Evolutionary conservation across 2,329 filamentous ascomycete species (phyloP).

Genomic region (Lecanicillium sp.): DNA sequence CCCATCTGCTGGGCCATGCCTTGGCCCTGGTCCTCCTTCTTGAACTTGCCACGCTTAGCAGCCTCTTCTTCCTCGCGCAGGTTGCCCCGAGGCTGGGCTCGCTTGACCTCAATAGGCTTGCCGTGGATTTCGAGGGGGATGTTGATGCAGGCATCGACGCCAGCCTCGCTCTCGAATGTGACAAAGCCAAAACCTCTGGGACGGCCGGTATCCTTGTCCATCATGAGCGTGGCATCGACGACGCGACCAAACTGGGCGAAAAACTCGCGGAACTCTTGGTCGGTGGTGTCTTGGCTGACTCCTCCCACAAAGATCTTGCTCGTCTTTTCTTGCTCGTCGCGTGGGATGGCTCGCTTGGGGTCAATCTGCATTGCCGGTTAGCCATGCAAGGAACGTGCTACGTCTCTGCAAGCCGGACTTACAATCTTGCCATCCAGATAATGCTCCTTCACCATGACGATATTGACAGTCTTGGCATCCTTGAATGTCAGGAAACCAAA

Average conservation of each 20-base stretch:
- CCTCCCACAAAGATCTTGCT: constrained; percentile 98
- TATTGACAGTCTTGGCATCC: constrained; percentile 95
- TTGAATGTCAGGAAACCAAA: constrained; percentile 98
- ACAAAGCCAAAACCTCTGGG: constrained; percentile 96
- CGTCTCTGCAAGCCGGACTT: constrained; percentile 27
- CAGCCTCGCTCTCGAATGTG: constrained; percentile 92
- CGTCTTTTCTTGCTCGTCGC: constrained; percentile 96
- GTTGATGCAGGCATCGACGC: constrained; percentile 84
- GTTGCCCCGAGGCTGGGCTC: constrained; percentile 91
- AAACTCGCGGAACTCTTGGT: constrained; percentile 92
- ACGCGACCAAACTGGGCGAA: constrained; percentile 96
- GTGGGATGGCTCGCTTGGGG: constrained; percentile 91
- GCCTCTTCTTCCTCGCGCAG: constrained; percentile 82
- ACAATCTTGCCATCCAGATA: constrained; percentile 98
- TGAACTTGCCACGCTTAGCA: constrained; percentile 53
- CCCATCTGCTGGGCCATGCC: constrained; percentile 35
- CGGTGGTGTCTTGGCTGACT: constrained; percentile 93
- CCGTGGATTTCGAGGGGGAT: constrained; percentile 85
- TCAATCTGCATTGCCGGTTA: constrained; percentile 62
- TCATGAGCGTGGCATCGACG: constrained; percentile 97
- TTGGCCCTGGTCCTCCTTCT: constrained; percentile 38
- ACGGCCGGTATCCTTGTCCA: constrained; percentile 98
- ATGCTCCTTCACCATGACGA: constrained; percentile 99
- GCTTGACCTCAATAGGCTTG: constrained; percentile 97
- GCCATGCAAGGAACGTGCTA: background rate